Base-by-base conservation (phyloP, 768 basidiomycete species). In the Lactarius pseudohatsudake region DNA sequence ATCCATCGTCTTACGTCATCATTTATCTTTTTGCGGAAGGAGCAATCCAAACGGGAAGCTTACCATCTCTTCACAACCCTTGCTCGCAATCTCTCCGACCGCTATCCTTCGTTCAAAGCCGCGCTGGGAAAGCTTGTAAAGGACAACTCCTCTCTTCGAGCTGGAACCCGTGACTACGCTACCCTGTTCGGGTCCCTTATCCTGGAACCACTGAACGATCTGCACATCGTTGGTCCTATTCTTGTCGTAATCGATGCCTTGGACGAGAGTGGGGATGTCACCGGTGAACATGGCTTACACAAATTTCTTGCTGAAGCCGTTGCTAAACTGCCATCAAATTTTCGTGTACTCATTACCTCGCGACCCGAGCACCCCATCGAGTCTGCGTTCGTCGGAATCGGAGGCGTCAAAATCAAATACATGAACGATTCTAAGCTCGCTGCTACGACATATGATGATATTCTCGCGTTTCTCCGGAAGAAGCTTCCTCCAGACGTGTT, bases 21-120 rank as follows among this genome's bases (percentile, higher is more conserved):
- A 0, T 59, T 59, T 3, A 38, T 40, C 34, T 59, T 59, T 41
- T 15, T 59, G 41, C 58, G 58, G 6, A 40, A 43, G 26, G 58
- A 59, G 15, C n/a, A 40, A 41, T 59, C 58, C 4, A 43, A 59
- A 30, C 38, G 57, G 20, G 38, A 58, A 3, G 34, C 36, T 16
- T 43, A 59, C 7, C 40, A 40, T 2, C 38, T 59, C 11, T 59
- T 59, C 40, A 59, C 58, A 5, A 59, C 58, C 1, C 58, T 59
- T 10, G 28, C 28, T 26, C 34, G n/a, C 22, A 22, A 38, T 38
- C 58, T 59, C 22, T 15, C n/a, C 22, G 34, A 38, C n/a, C 34
- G 38, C 22, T 59, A 22, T 20, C 58, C 38, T 1, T 59, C 38
- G 38, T 50, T 22, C 0, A 50, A 50, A 26, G 22, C 22, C 10